Conservation (phyloP, 768 basidiomycete genomes). For the Clathrus columnatus region DNA sequence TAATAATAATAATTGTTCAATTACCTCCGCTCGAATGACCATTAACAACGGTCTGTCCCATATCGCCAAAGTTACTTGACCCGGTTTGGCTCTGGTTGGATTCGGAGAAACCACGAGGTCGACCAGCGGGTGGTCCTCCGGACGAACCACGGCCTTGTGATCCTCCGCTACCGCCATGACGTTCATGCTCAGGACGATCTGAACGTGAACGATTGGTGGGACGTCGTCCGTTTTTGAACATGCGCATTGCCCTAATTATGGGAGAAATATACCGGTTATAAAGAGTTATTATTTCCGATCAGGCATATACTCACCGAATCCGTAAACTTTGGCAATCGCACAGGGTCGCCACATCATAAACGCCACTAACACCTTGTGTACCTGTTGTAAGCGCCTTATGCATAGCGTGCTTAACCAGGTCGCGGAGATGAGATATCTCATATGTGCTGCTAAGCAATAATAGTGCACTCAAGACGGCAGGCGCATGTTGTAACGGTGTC, state of each 20-base stretch:
- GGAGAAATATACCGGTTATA: background rate
- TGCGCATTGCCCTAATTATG: slow-evolving; percentile 6
- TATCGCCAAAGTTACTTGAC: slow-evolving; percentile 1
- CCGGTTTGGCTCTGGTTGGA: slow-evolving; percentile 6
- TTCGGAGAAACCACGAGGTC: slow-evolving; percentile 24
- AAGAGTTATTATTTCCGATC: background rate
- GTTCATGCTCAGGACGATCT: slow-evolving; percentile 7
- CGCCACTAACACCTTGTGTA: slow-evolving; percentile 61
- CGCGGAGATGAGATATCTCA: slow-evolving; percentile 62
- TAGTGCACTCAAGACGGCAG: slow-evolving; percentile 81
- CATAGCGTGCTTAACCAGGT: slow-evolving; percentile 88
- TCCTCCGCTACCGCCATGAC: slow-evolving; percentile 11
- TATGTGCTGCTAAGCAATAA: slow-evolving; percentile 81
- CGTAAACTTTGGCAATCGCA: slow-evolving; percentile 85
- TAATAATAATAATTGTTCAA: background rate
- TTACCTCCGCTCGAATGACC: slow-evolving; percentile 3
- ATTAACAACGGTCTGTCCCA: background rate
- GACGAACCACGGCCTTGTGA: slow-evolving; percentile 2
- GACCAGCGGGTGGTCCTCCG: slow-evolving; percentile 8
- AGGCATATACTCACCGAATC: slow-evolving; percentile 52
- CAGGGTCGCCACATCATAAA: slow-evolving; percentile 92
- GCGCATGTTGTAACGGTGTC: slow-evolving; percentile 86
- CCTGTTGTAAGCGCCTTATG: slow-evolving; percentile 74
- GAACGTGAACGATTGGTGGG: slow-evolving; percentile 41
- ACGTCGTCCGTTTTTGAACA: slow-evolving; percentile 50